Conservation (phyloP, 2,329 filamentous ascomycete genomes). For the Diaporthe citri region DNA sequence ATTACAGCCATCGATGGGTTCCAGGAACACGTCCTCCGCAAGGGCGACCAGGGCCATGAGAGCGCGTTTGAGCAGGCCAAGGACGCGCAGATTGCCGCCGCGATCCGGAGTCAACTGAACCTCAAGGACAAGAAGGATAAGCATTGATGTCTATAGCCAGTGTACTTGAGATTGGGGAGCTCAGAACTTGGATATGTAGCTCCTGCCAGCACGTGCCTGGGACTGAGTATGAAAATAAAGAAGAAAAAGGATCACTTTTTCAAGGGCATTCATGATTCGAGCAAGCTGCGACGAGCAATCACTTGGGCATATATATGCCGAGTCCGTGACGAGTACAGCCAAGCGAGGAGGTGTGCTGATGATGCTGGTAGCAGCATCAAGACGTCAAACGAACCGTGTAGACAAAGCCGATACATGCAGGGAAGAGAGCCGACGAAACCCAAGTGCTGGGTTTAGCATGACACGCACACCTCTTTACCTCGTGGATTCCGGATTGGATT, state of each 20-base stretch:
- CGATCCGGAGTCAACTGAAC: slow-evolving; percentile 71
- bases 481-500: not conserved
- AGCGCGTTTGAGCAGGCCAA: slow-evolving; percentile 83
- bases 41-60: slow-evolving; percentile 81
- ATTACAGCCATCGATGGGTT: slow-evolving; percentile 78
- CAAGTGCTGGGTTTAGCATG: not conserved
- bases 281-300: not conserved
- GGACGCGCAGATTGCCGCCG: slow-evolving; percentile 82
- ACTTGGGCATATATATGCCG: not conserved
- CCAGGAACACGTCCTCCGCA: slow-evolving; percentile 79
- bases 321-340: not conserved
- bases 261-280: not conserved
- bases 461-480: not conserved
- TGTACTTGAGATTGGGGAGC: not conserved
- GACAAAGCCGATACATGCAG: not conserved
- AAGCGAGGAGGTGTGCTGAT: not conserved
- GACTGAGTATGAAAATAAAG: not conserved
- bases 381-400: not conserved
- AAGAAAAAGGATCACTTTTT: not conserved
- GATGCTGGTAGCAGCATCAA: not conserved
- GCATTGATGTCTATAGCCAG: not conserved
- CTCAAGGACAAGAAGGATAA: slow-evolving; percentile 29
- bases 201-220: not conserved
- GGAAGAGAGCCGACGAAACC: not conserved
- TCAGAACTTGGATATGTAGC: no score